phyloP scores from a whole-genome alignment of 768 basidiomycete species.

The Cantharellus anzutake region DNA sequence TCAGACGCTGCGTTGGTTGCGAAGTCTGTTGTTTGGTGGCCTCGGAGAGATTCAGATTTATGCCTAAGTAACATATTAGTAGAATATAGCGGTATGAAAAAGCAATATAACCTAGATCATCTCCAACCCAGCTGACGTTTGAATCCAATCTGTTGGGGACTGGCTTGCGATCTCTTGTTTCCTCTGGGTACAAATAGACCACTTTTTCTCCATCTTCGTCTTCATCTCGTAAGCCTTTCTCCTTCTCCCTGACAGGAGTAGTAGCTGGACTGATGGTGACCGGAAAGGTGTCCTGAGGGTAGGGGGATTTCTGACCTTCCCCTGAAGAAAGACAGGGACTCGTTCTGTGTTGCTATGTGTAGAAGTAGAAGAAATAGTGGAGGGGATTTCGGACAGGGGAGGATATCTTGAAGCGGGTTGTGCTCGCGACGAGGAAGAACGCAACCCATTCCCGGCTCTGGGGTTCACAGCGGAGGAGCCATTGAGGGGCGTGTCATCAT shows the following conservation, averaged over 20 bases:
- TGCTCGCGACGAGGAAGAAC: neutral
- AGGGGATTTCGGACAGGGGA: conserved; percentile 32
- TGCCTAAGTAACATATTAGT: neutral
- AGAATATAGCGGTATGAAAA: neutral
- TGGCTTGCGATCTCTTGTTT: conserved; percentile 19
- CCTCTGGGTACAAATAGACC: conserved; percentile 23
- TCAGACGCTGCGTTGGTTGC: neutral
- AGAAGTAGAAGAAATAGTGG: conserved; percentile 27
- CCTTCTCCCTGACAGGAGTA: conserved; percentile 45
- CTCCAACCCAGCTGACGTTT: conserved; percentile 47
- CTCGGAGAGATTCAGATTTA: neutral
- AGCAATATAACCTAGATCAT: conserved; percentile 28
- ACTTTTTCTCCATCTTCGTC: conserved; percentile 33
- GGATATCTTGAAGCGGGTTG: conserved; percentile 19
- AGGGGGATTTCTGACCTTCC: conserved; percentile 24
- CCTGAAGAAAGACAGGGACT: conserved; percentile 31
- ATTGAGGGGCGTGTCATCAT: neutral
- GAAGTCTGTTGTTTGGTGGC: neutral
- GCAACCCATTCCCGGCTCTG: neutral
- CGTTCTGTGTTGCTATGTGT: conserved; percentile 10
- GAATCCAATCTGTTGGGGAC: neutral
- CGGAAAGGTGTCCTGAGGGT: conserved; percentile 40
- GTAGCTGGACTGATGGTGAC: conserved; percentile 42
- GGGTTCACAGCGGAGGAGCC: neutral
- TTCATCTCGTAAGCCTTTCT: conserved; percentile 13